phyloP scores from a whole-genome alignment of 139 green algal genomes.

The Chlorella sp. region DNA sequence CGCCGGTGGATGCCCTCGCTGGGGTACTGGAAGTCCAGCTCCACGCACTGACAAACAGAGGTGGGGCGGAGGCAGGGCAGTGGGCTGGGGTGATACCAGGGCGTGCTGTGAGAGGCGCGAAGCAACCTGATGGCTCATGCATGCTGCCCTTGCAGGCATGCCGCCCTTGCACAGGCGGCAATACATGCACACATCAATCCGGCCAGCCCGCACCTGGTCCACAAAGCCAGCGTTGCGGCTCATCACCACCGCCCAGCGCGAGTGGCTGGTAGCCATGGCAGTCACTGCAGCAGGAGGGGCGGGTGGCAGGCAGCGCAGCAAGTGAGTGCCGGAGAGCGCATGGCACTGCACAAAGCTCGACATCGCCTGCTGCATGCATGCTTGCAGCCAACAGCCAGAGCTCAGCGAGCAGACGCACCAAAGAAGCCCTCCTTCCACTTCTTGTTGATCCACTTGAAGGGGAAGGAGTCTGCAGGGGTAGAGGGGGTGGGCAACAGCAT shows the following conservation, averaged over 20 bases:
- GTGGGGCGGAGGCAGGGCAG: too few relatives aligned
- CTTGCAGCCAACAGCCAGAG: neutral
- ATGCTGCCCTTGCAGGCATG: too few relatives aligned
- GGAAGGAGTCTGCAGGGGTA: conserved; percentile 88
- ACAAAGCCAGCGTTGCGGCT: conserved; percentile 97
- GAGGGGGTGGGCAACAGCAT: neutral
- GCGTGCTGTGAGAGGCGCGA: too few relatives aligned
- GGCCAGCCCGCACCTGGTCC: conserved; percentile 81
- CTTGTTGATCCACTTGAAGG: conserved; percentile 99
- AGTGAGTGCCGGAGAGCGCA: neutral
- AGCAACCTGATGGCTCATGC: too few relatives aligned
- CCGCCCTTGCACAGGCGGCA: too few relatives aligned
- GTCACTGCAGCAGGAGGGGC: conserved; percentile 74
- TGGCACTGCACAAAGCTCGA: too few relatives aligned
- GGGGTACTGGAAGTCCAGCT: conserved; percentile 99
- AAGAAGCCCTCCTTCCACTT: conserved; percentile 99
- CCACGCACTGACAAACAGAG: conserved; percentile 90
- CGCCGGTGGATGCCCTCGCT: conserved; percentile 96
- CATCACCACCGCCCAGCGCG: conserved; percentile 99
- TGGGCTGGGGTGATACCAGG: too few relatives aligned
- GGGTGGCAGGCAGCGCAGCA: neutral
- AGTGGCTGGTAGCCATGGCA: conserved; percentile 94
- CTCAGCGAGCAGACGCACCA: neutral
- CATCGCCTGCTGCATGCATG: too few relatives aligned
- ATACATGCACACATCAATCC: too few relatives aligned